Percentiles rank a stretch among this genome's conserved stretches.
These are phyloP conservation scores for Talaromyces sp. DNA, from an alignment of 2,329 filamentous ascomycete species.

Conservation along the genomic window DNA sequence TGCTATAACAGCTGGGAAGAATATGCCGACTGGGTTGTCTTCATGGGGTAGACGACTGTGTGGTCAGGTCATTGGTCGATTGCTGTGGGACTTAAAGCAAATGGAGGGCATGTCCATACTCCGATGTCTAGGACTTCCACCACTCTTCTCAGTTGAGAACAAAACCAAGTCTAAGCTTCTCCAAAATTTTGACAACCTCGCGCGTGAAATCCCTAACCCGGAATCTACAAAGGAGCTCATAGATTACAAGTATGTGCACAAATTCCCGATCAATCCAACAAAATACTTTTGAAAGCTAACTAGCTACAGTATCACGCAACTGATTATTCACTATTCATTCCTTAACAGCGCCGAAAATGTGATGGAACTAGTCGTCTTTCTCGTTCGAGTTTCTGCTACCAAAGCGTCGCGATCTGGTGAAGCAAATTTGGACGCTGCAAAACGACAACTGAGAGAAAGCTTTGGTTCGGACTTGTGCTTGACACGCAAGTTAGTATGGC, in stretches of 20 bases:
- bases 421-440: slow-evolving; percentile 1
- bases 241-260: slow-evolving; percentile 1
- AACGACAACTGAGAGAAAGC: neutral
- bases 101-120: slow-evolving; percentile 4
- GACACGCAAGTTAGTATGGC: slow-evolving; percentile 5
- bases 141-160: neutral
- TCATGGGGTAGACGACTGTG: slow-evolving; percentile 6
- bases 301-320: neutral
- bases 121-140: slow-evolving; percentile 1
- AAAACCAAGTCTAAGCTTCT: slow-evolving; percentile 1
- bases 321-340: slow-evolving; percentile 5
- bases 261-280: neutral
- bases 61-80: slow-evolving; percentile 4
- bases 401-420: neutral
- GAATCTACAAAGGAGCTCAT: slow-evolving; percentile 6
- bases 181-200: slow-evolving; percentile 3
- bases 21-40: neutral
- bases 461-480: neutral
- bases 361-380: slow-evolving; percentile 6
- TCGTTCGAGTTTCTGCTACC: slow-evolving; percentile 3
- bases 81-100: slow-evolving; percentile 6
- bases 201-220: neutral
- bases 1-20: neutral
- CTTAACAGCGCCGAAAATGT: slow-evolving; percentile 5
- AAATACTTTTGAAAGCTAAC: neutral